Base-by-base conservation (phyloP, 2,329 filamentous ascomycete species). In the Botrytis porri region DNA sequence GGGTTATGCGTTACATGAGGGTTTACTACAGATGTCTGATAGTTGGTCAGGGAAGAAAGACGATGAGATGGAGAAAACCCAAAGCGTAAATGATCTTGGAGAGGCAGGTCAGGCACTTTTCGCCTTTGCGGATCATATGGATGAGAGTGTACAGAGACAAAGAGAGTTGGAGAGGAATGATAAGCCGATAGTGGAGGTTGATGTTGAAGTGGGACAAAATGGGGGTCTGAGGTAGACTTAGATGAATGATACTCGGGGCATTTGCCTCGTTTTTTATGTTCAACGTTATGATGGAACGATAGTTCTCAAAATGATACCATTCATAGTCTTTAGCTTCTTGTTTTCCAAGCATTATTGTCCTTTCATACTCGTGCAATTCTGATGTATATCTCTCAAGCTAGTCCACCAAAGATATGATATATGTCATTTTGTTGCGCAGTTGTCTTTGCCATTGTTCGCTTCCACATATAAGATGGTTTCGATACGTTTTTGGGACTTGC, bases 1-100 rank as follows among this genome's bases (percentile, higher is more conserved):
- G 29, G 80, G 79, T 35, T 82, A 77, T 75, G 79, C 78, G 64
- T 76, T 80, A 48, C 80, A 81, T 70, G 75, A 80, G 70, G 82
- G 80, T 29, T 72, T 81, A 4, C 76, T 82, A 22, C 75, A 75
- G n/a, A 72, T 76, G 20, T 75, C 73, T 63, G 60, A 51, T 67
- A 73, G 18, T 32, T 48, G 48, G 43, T 20, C 37, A 70, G 73
- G 16, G 66, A 76, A 69, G 70, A 73, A 32, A 72, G 48, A 32
- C 20, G 35, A 63, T 22, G 41, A 60, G 37, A 25, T 18, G 1
- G 35, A 75, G 62, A 73, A 73, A 20, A 72, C 73, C 20, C 70
- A 71, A 48, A 70, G 75, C 74, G 57, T 80, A 25, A 72, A 70
- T 61, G 72, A 69, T 51, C 76, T 78, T 63, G 79, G 78, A 18